Evolutionary conservation across 345 rosid species (phyloP), one percentile per base, ranked within the genome.

Genomic region (Aegle marmelos): DNA sequence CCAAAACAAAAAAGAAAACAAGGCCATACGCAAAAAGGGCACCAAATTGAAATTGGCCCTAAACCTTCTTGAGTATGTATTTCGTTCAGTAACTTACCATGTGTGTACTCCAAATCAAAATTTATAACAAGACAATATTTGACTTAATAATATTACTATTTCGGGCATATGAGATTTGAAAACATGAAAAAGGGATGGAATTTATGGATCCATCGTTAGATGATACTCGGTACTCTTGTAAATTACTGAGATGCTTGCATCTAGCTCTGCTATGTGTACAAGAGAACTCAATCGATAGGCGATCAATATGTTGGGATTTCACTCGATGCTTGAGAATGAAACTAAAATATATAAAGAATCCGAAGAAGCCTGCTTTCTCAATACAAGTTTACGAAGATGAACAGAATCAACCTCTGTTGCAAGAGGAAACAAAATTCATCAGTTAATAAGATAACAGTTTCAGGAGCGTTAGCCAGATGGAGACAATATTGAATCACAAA

Each of bases 351-450:
- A 59, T 79, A 19, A 64, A 31, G 5, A 28, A 1, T 45, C 83
- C 79, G 2, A 73, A 76, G 48, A 79, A 79, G 59, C 86, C 74
- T 50, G 73, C 83, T 2, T 83, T 83, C 53, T 79, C 79, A 0
- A 22, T 21, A 28, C 25, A 27, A 45, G 50, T 5, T 19, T 76
- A 48, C 59, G 79, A 71, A 71, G 68, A 64, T 14, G 31, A 64
- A 34, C 17, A 64, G 14, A 54, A 54, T 54, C 5, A 21, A 54
- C 10, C 19, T 9, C 19, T 4, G 82, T 34, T 3, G 11, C 34
- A 33, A 33, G 30, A 28, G 39, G 70, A 7, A 2, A 54, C 14
- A 14, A 14, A 9, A n/a, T 21, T 54, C 59, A 54, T 33, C 34
- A 10, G 10, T 33, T 21, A 54, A 54, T 54, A n/a, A 54, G 10